phyloP scores from a whole-genome alignment of 2,329 filamentous ascomycete genomes.

The Raffaelea deltoideospora region DNA sequence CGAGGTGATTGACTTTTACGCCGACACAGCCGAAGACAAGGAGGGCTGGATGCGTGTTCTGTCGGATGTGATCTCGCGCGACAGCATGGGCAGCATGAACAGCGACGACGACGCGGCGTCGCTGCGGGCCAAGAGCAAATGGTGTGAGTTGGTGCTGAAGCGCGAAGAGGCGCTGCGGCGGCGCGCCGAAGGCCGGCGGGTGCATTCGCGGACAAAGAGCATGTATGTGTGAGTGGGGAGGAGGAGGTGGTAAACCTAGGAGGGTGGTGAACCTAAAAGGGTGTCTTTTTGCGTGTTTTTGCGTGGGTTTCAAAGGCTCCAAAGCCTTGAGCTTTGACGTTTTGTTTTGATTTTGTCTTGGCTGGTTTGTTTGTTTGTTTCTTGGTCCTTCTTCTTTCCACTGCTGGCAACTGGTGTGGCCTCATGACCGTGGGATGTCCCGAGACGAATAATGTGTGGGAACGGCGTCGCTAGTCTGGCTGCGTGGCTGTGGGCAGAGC shows the following conservation, averaged over 20 bases:
- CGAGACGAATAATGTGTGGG: slow-evolving; percentile 3
- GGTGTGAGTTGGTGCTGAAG: slow-evolving; percentile 54
- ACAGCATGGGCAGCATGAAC: slow-evolving; percentile 21
- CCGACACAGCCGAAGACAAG: slow-evolving; percentile 75
- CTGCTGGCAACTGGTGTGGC: too few relatives aligned
- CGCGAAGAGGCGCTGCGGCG: slow-evolving; percentile 43
- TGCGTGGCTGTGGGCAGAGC: too few relatives aligned
- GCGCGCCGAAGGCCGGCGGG: slow-evolving; percentile 33
- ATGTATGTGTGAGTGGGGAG: slow-evolving; percentile 27
- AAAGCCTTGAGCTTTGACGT: too few relatives aligned
- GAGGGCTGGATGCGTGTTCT: slow-evolving; percentile 90
- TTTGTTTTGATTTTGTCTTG: slow-evolving; percentile 2
- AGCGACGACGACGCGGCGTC: slow-evolving; percentile 28
- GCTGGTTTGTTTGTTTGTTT: slow-evolving; percentile 9
- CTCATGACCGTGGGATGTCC: slow-evolving; percentile 1
- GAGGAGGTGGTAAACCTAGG: slow-evolving; percentile 1
- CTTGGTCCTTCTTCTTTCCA: slow-evolving; percentile 10
- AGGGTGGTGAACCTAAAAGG: not conserved
- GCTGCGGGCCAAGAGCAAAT: slow-evolving; percentile 36
- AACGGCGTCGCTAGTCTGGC: too few relatives aligned
- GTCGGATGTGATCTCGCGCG: slow-evolving; percentile 50
- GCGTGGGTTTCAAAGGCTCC: too few relatives aligned
- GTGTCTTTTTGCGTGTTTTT: slow-evolving; percentile 7
- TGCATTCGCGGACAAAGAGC: slow-evolving; percentile 44
- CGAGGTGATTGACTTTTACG: slow-evolving; percentile 97